A percentile compares a stretch with the other conserved stretches of the same genome.
Conservation (phyloP, 441 rosid genomes). For the Gossypium davidsonii region DNA sequence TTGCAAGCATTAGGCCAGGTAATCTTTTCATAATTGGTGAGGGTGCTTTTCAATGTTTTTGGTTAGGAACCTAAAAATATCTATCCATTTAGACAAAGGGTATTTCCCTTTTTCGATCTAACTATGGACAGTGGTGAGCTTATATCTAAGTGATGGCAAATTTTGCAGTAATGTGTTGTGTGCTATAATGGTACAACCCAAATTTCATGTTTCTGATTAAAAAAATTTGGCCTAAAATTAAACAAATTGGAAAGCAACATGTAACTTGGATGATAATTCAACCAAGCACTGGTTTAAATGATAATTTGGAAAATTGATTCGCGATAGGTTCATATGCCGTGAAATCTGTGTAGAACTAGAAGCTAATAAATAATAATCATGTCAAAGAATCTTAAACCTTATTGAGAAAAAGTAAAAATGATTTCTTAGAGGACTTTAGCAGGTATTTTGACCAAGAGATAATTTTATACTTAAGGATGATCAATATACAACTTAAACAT, state of each 20-base stretch:
- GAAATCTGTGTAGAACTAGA: background rate
- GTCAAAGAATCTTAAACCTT: no score
- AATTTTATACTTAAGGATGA: background rate
- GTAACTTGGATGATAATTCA: background rate
- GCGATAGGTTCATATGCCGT: background rate
- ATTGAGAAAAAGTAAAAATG: no score
- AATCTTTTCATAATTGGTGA: background rate
- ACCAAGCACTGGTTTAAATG: background rate
- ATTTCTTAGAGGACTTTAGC: no score
- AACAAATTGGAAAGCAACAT: no score
- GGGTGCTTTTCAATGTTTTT: no score
- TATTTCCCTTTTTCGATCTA: background rate
- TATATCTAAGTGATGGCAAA: background rate
- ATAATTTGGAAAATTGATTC: background rate
- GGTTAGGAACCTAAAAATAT: background rate
- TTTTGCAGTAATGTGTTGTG: background rate
- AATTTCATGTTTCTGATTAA: background rate
- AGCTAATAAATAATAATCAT: background rate
- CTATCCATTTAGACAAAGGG: background rate
- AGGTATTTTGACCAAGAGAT: background rate
- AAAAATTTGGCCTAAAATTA: background rate
- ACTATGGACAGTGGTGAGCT: background rate
- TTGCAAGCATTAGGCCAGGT: constrained; percentile 46
- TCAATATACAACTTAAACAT: background rate
- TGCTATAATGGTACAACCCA: background rate